These are phyloP conservation scores for Colletotrichum echinochloae DNA, from an alignment of 2,329 filamentous ascomycete genomes.

Conservation along the genomic window DNA sequence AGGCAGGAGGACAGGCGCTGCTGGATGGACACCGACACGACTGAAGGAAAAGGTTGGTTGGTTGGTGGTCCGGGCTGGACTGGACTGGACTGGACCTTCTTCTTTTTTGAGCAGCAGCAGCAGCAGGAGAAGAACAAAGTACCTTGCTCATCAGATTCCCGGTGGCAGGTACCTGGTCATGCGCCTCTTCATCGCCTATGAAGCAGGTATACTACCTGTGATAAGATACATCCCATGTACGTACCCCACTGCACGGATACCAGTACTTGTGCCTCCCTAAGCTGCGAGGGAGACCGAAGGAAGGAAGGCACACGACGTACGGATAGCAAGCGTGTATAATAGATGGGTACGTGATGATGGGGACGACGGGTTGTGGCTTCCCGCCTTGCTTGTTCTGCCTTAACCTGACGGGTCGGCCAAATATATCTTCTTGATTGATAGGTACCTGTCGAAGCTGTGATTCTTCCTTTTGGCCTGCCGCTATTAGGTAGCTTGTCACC, in stretches of 20 bases:
- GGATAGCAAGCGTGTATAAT: not conserved
- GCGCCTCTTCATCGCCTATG: not conserved
- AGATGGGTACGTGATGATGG: no score
- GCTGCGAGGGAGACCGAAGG: not conserved
- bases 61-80: conserved; percentile 3
- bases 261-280: not conserved
- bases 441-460: no score
- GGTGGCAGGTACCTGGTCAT: conserved; percentile 2
- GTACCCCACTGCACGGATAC: not conserved
- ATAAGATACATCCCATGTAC: not conserved
- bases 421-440: not conserved
- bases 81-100: not conserved
- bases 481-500: not conserved
- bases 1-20: not conserved
- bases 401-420: not conserved
- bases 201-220: not conserved
- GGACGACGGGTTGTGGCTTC: conserved; percentile 3
- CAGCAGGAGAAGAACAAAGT: not conserved
- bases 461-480: not conserved
- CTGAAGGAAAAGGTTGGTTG: not conserved
- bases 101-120: not conserved
- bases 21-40: conserved; percentile 4
- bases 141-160: not conserved
- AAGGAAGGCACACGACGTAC: not conserved
- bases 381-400: not conserved